Evolutionary conservation across 2,329 filamentous ascomycete genomes (phyloP).

Genomic region (Microsporum canis): DNA sequence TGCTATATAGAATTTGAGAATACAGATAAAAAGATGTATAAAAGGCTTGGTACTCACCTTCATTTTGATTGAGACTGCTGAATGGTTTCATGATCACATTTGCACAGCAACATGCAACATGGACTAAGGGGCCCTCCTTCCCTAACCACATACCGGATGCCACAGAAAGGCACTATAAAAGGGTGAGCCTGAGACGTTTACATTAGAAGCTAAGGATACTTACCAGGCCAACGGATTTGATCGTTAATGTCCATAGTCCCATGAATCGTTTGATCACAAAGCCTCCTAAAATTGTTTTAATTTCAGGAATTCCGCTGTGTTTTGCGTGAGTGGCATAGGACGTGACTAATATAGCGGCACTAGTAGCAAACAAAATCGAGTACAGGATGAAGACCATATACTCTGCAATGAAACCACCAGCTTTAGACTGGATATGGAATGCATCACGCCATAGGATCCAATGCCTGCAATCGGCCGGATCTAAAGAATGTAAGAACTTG

Average conservation of each 20-base stretch:
- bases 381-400: conserved; percentile 71
- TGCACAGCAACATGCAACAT: conserved; percentile 94
- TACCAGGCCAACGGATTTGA: conserved; percentile 75
- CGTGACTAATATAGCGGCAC: conserved; percentile 74
- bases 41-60: conserved; percentile 34
- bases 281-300: conserved; percentile 97
- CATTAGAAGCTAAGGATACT: neutral
- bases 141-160: conserved; percentile 89
- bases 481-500: conserved; percentile 25
- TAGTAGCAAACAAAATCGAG: conserved; percentile 62
- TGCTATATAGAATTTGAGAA: conserved; percentile 40
- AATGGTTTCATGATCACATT: conserved; percentile 93
- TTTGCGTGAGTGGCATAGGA: conserved; percentile 90
- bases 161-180: conserved; percentile 61
- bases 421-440: conserved; percentile 52
- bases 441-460: conserved; percentile 80
- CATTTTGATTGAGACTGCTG: conserved; percentile 80
- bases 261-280: conserved; percentile 99
- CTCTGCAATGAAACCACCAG: conserved; percentile 69
- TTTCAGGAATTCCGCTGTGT: conserved; percentile 98
- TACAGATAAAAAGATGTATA: neutral
- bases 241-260: conserved; percentile 78
- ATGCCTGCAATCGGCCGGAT: conserved; percentile 66
- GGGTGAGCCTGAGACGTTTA: neutral
- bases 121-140: conserved; percentile 94